Evolutionary conservation across 1,284 basidiomycete species (phyloP).

Genomic region (Tilletiaria anomala): DNA sequence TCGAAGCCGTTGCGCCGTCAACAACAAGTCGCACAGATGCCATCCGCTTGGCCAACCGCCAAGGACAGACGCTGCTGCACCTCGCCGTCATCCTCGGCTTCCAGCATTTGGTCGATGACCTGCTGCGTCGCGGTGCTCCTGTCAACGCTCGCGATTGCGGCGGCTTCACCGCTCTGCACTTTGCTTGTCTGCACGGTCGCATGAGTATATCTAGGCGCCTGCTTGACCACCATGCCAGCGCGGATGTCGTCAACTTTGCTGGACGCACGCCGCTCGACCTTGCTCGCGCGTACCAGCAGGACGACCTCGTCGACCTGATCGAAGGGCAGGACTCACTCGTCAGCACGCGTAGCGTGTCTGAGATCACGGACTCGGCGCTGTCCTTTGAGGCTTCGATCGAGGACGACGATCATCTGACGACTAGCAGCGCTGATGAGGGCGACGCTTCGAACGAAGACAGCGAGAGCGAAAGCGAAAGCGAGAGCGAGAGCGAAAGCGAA

Average conservation of each 20-base stretch:
- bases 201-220: slow-evolving; percentile 55
- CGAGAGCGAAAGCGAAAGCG: too few species aligned
- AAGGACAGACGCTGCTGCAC: slow-evolving; percentile 53
- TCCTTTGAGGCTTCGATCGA: too few species aligned
- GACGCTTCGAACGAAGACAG: background rate
- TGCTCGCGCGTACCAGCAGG: slow-evolving; percentile 48
- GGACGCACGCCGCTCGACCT: slow-evolving; percentile 71
- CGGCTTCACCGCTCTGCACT: slow-evolving; percentile 78
- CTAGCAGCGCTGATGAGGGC: slow-evolving; percentile 7
- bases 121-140: slow-evolving; percentile 60
- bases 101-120: slow-evolving; percentile 54
- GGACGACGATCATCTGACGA: too few species aligned
- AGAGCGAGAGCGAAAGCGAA: too few species aligned
- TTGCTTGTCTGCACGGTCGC: slow-evolving; percentile 60
- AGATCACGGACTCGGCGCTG: too few species aligned
- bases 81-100: slow-evolving; percentile 70
- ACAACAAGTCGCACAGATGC: slow-evolving; percentile 17
- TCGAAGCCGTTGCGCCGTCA: slow-evolving; percentile 8
- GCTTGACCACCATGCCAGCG: slow-evolving; percentile 62
- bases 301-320: slow-evolving; percentile 42
- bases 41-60: slow-evolving; percentile 41
- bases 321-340: too few species aligned
- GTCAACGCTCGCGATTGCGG: slow-evolving; percentile 73
- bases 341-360: too few species aligned
- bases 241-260: slow-evolving; percentile 57